Evolutionary conservation across 2,329 filamentous ascomycete species (phyloP), one percentile per base, ranked within the genome.

Genomic region (Cryphonectria japonica): DNA sequence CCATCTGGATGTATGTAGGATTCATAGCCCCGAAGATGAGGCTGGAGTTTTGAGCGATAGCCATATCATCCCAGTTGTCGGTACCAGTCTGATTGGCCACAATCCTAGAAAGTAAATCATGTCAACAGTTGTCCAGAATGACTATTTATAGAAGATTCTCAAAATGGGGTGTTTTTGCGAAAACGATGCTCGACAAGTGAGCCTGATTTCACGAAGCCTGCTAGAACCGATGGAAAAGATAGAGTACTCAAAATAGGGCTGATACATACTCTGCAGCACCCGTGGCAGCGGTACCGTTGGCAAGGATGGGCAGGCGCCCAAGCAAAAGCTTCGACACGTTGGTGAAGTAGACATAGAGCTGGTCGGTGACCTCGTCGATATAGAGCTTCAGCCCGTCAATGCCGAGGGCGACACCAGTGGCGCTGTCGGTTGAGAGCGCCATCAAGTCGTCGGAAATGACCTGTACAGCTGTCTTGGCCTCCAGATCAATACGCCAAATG

Each of bases 271-370:
- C 63, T 37, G 63, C 41, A 34, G 63, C 26, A 32, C 63, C 63
- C 29, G 63, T 66, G 63, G 63, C 63, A 37, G 63, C 63, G 41
- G 63, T n/a, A 16, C 61, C 68, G 2, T 69, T 54, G 41, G 32
- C 54, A 32, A 43, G 66, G 39, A 73, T 69, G 16, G 71, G 66
- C 37, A 73, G 32, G 11, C 71, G 71, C 22, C 37, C 69, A 34
- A 73, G 67, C 22, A 67, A 66, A 41, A 67, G 65, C 54, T 64
- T 64, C 22, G 60, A 62, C 14, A 68, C 66, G 61, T 73, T 73
- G 22, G 71, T 73, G 43, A 73, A 73, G 62, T 73, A 71, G 2
- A 60, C 66, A 32, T 73, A 71, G 13, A 66, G 63, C 63, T 66
- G 43, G 63, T 16, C 46, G 7, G 43, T 52, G 5, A 43, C 46